A percentile compares a stretch with the other conserved stretches of the same genome.
Evolutionary conservation across 148 eudicot genomes (phyloP).

Genomic region (Dianthus caryophyllus): DNA sequence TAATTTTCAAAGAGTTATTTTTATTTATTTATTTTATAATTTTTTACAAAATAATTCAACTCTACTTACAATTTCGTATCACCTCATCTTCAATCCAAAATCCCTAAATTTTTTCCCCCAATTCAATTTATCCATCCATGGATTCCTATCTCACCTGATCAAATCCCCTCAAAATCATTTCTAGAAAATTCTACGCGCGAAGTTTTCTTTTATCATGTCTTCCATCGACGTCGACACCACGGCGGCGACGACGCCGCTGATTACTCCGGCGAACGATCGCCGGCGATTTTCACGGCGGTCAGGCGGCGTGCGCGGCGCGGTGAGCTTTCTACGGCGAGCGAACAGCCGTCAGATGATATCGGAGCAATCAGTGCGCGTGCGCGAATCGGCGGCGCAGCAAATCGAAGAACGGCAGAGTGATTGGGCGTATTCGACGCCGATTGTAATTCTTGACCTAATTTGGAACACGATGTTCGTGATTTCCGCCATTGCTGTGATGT

Average conservation of each 20-base stretch:
- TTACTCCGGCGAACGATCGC: background rate
- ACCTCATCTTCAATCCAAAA: constrained; percentile 3
- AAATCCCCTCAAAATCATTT: no score
- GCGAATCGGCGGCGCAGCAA: constrained; percentile 20
- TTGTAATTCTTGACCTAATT: constrained; percentile 20
- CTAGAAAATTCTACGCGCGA: no score
- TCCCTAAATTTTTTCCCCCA: background rate
- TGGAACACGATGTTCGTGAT: constrained; percentile 20
- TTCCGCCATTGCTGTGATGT: constrained; percentile 5
- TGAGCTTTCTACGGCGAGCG: constrained; percentile 19
- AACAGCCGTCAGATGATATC: constrained; percentile 14
- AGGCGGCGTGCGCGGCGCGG: background rate
- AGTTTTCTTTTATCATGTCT: constrained; percentile 5
- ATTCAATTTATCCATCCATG: background rate
- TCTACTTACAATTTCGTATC: background rate
- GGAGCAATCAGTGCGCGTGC: constrained; percentile 18
- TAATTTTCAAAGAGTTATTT: no score
- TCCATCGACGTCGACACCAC: background rate
- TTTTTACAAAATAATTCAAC: no score
- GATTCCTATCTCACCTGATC: background rate
- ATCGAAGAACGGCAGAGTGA: constrained; percentile 20
- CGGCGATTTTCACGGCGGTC: constrained; percentile 11
- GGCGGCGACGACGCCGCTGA: background rate
- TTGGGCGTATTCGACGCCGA: constrained; percentile 23
- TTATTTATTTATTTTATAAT: no score